Conservation (phyloP, 2,329 filamentous ascomycete species). For the Claviceps arundinis region DNA sequence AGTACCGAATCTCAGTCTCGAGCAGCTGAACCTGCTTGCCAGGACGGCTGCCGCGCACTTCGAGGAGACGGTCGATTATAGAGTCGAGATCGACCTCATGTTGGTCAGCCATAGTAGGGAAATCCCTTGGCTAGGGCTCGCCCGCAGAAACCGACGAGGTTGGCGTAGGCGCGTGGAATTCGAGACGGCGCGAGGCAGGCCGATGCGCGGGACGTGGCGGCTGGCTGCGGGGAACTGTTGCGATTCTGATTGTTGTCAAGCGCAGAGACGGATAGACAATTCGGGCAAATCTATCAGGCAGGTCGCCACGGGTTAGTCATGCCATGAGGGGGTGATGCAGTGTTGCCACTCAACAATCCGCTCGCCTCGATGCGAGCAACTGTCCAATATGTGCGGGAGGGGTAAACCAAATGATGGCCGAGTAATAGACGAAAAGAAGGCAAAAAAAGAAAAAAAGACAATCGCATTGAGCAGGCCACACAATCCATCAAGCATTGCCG, state of each 20-base stretch:
- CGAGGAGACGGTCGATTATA: constrained; percentile 95
- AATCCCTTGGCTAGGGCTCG: constrained; percentile 24
- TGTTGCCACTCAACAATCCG: neutral
- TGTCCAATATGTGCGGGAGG: neutral
- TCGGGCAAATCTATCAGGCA: constrained; percentile 14
- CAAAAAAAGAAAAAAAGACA: neutral
- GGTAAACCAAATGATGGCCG: neutral
- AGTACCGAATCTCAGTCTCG: constrained; percentile 88
- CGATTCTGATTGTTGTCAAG: constrained; percentile 8
- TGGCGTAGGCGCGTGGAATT: constrained; percentile 11
- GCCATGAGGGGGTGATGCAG: neutral
- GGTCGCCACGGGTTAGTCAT: neutral
- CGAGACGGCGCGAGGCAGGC: constrained; percentile 14
- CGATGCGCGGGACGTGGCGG: constrained; percentile 16
- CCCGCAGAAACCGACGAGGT: constrained; percentile 21
- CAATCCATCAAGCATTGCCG: neutral
- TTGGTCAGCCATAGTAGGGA: constrained; percentile 45
- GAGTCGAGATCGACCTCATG: constrained; percentile 96
- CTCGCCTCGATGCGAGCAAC: neutral
- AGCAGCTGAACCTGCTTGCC: constrained; percentile 97
- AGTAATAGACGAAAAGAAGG: neutral
- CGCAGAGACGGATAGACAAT: constrained; percentile 18
- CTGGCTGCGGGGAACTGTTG: constrained; percentile 10
- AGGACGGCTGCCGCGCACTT: constrained; percentile 93
- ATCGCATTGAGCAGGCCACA: neutral